These are phyloP conservation scores for Wickerhamomyces chambardii DNA, from an alignment of 805 yeast species.

Conservation along the genomic window DNA sequence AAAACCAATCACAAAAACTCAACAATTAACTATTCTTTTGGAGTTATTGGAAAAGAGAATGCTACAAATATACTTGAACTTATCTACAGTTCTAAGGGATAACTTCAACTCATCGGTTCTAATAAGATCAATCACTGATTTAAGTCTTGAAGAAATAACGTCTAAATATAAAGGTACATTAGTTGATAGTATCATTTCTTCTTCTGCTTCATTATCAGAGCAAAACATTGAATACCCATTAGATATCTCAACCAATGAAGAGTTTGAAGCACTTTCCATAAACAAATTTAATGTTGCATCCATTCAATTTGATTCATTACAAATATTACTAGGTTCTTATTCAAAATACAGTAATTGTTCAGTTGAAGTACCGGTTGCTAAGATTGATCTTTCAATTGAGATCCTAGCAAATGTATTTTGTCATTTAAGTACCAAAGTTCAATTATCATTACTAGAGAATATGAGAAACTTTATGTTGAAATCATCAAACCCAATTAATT, in stretches of 20 bases:
- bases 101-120: constrained; percentile 30
- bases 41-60: constrained; percentile 32
- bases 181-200: constrained; percentile 18
- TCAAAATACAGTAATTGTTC: constrained; percentile 25
- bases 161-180: constrained; percentile 2
- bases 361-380: constrained; percentile 37
- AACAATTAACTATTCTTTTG: constrained; percentile 7
- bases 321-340: constrained; percentile 10
- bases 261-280: constrained; percentile 1
- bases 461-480: constrained; percentile 45
- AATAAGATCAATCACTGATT: not conserved
- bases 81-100: constrained; percentile 21
- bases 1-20: constrained; percentile 15
- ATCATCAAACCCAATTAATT: constrained; percentile 50
- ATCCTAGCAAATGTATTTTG: constrained; percentile 68
- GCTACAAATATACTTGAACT: constrained; percentile 32
- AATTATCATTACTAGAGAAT: constrained; percentile 80
- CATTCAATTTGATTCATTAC: not conserved
- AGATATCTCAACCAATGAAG: constrained; percentile 1
- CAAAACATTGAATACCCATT: too few relatives aligned
- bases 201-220: constrained; percentile 18
- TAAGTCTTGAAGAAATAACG: not conserved
- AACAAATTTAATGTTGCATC: not conserved
- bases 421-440: constrained; percentile 65
- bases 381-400: constrained; percentile 74